Evolutionary conservation across 805 yeast genomes (phyloP).

Genomic region (Nakazawaea pomicola): DNA sequence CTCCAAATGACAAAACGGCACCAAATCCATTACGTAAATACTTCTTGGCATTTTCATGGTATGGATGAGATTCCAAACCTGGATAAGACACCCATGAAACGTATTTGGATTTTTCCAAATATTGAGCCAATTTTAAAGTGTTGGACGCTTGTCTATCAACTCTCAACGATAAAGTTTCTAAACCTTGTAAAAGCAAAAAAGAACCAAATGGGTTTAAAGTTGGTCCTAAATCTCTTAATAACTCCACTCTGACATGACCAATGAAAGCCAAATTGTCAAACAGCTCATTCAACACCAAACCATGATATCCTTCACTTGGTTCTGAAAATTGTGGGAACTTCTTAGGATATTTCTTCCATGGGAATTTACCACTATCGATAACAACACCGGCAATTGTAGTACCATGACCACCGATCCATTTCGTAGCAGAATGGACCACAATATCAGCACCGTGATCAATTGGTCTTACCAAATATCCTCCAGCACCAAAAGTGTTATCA

Average conservation of each 20-base stretch:
- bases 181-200: slow-evolving; percentile 83
- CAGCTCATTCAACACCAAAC: slow-evolving; percentile 74
- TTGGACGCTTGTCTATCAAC: slow-evolving; percentile 89
- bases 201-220: slow-evolving; percentile 83
- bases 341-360: slow-evolving; percentile 80
- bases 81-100: slow-evolving; percentile 92
- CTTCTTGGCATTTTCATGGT: slow-evolving; percentile 79
- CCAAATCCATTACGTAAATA: slow-evolving; percentile 80
- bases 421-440: slow-evolving; percentile 91
- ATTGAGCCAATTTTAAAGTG: slow-evolving; percentile 74
- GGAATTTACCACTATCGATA: slow-evolving; percentile 88
- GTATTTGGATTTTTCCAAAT: slow-evolving; percentile 59
- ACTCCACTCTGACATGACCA: slow-evolving; percentile 75
- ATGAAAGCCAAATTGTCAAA: slow-evolving; percentile 78
- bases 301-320: slow-evolving; percentile 94
- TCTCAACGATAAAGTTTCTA: slow-evolving; percentile 90
- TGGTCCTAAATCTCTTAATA: slow-evolving; percentile 91
- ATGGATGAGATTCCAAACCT: slow-evolving; percentile 74
- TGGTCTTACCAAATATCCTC: slow-evolving; percentile 84
- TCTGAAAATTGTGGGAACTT: slow-evolving; percentile 87
- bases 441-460: slow-evolving; percentile 88
- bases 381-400: slow-evolving; percentile 90
- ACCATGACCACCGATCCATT: slow-evolving; percentile 98
- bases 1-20: slow-evolving; percentile 86
- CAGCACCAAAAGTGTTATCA: slow-evolving; percentile 97